phyloP scores from a whole-genome alignment of 2,329 filamentous ascomycete genomes.

The Raffaelea ambrosiae region DNA sequence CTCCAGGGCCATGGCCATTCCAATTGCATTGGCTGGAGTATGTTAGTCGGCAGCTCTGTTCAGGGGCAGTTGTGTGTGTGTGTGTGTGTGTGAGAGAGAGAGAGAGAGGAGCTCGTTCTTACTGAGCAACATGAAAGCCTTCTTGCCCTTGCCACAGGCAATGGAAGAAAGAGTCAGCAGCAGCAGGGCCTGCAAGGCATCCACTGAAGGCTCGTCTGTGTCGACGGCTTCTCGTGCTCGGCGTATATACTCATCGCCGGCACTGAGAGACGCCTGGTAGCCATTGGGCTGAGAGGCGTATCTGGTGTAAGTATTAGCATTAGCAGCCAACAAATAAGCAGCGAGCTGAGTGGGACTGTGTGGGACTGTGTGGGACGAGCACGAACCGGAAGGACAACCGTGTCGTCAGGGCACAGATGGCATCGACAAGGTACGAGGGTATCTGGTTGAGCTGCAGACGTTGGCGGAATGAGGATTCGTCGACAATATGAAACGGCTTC shows the following conservation, averaged over 20 bases:
- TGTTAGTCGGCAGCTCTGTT: constrained; percentile 21
- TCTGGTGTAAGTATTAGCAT: constrained; percentile 30
- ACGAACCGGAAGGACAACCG: constrained; percentile 33
- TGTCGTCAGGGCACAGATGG: constrained; percentile 53
- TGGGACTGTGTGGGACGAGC: constrained; percentile 8
- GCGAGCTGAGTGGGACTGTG: background rate
- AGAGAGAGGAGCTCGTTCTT: constrained; percentile 18
- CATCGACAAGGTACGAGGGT: constrained; percentile 42
- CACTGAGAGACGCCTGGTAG: constrained; percentile 56
- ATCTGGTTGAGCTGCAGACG: constrained; percentile 61
- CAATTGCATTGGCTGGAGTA: constrained; percentile 58
- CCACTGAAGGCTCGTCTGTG: constrained; percentile 71
- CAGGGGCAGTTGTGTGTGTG: too few species aligned
- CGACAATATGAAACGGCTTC: constrained; percentile 73
- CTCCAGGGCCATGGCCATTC: constrained; percentile 76
- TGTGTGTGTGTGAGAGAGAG: too few species aligned
- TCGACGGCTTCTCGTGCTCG: constrained; percentile 63
- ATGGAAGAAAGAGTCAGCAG: constrained; percentile 69
- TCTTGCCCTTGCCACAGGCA: constrained; percentile 71
- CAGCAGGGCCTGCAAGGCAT: constrained; percentile 66
- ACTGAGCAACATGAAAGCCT: constrained; percentile 80
- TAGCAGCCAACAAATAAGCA: background rate
- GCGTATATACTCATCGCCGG: constrained; percentile 66
- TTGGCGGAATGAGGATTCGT: constrained; percentile 67
- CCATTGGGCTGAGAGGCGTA: constrained; percentile 61